A percentile compares a stretch with the other conserved stretches of the same genome.
phyloP scores from a whole-genome alignment of 1,284 basidiomycete species.

The Ustilago vetiveriae region DNA sequence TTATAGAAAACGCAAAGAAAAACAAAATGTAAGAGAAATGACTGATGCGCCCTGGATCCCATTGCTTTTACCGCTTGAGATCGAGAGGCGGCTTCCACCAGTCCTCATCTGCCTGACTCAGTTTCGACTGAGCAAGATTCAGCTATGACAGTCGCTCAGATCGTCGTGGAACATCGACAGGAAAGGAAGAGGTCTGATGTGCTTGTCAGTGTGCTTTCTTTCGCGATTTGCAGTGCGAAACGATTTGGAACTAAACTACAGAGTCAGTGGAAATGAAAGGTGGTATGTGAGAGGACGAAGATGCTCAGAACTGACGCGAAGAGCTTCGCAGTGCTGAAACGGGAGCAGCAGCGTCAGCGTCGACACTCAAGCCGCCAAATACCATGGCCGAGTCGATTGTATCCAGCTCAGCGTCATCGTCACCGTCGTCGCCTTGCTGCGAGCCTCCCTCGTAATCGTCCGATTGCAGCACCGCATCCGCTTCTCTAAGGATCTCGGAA shows the following conservation, averaged over 20 bases:
- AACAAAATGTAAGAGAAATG: too few species aligned
- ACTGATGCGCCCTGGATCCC: not conserved
- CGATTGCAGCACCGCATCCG: slow-evolving; percentile 43
- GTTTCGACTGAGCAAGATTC: not conserved
- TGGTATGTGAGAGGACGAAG: too few species aligned
- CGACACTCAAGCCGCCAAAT: slow-evolving; percentile 32
- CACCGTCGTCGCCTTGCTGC: slow-evolving; percentile 1
- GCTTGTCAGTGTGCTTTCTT: too few species aligned
- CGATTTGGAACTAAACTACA: not conserved
- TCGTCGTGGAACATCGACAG: slow-evolving; percentile 11
- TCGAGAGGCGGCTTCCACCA: too few species aligned
- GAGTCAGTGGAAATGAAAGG: not conserved
- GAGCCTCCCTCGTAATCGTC: slow-evolving; percentile 23
- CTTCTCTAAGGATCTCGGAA: slow-evolving; percentile 48
- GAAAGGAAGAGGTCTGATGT: not conserved
- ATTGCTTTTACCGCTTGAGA: too few species aligned
- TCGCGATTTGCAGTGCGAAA: too few species aligned
- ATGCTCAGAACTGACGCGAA: slow-evolving; percentile 1
- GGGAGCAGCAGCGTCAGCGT: slow-evolving; percentile 4
- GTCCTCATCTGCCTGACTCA: too few species aligned
- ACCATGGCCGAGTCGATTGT: slow-evolving; percentile 20
- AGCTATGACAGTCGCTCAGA: slow-evolving; percentile 3
- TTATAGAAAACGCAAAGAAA: too few species aligned
- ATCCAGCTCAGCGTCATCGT: slow-evolving; percentile 19
- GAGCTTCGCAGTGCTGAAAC: slow-evolving; percentile 5